These are phyloP conservation scores for Albatrellus sp. DNA, from an alignment of 1,284 basidiomycete genomes.

Conservation along the genomic window DNA sequence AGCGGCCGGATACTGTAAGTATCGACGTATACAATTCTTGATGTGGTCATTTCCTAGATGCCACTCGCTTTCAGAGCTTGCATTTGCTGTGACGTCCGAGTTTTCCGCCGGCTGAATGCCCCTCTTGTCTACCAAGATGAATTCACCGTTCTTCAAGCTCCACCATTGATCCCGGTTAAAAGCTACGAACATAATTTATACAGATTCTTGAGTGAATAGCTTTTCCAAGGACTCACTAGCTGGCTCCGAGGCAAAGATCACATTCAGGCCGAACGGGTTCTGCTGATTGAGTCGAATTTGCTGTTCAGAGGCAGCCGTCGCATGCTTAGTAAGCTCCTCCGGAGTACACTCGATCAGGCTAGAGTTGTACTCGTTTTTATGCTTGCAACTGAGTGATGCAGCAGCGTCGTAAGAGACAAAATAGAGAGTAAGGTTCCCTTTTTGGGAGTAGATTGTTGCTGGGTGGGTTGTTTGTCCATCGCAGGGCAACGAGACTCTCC, in stretches of 20 bases:
- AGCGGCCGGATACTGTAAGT: too few relatives aligned
- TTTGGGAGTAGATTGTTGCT: too few relatives aligned
- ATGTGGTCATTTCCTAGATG: too few relatives aligned
- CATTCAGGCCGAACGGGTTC: conserved; percentile 19
- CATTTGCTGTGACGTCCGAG: too few relatives aligned
- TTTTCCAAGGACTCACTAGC: conserved; percentile 15
- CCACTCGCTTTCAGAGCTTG: too few relatives aligned
- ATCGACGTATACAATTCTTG: too few relatives aligned
- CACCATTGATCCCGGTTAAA: too few relatives aligned
- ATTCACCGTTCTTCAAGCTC: too few relatives aligned
- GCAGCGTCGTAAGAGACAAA: conserved; percentile 25
- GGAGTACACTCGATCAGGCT: conserved; percentile 4
- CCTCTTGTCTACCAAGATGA: too few relatives aligned
- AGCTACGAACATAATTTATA: too few relatives aligned
- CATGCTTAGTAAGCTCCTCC: conserved; percentile 14
- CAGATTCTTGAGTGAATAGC: too few relatives aligned
- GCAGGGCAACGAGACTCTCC: conserved; percentile 19
- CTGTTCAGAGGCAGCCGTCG: conserved; percentile 1
- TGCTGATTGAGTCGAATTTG: conserved; percentile 5
- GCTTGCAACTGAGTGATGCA: conserved; percentile 24
- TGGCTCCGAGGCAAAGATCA: conserved; percentile 25
- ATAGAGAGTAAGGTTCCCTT: conserved; percentile 23
- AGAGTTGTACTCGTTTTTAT: conserved; percentile 17
- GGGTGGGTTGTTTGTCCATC: conserved; percentile 24
- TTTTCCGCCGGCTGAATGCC: too few relatives aligned